phyloP scores from a whole-genome alignment of 352 stramenopile species.

The Phytopythium helicoides region DNA sequence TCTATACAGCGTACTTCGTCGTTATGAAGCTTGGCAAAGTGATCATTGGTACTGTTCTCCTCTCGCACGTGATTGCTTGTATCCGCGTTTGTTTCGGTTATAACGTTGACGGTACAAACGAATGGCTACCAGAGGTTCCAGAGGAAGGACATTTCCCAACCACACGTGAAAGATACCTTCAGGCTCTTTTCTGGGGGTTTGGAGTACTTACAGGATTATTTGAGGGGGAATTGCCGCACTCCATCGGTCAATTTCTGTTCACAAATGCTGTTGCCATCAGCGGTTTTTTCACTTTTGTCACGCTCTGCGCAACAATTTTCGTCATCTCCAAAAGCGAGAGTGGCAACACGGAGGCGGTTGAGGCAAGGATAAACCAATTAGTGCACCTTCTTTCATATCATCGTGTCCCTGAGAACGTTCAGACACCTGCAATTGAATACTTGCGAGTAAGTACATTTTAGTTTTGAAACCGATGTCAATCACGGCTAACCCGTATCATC shows the following conservation, averaged over 20 bases:
- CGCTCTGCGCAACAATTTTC: constrained; percentile 72
- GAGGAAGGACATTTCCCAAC: constrained; percentile 15
- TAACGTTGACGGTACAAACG: constrained; percentile 35
- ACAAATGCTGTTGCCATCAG: constrained; percentile 60
- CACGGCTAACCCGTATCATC: no score
- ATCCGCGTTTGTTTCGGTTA: constrained; percentile 61
- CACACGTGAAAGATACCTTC: constrained; percentile 36
- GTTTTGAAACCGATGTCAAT: background rate
- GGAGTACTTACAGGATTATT: constrained; percentile 66
- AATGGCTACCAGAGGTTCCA: constrained; percentile 43
- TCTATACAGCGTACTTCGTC: constrained; percentile 67
- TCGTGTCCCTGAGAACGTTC: constrained; percentile 48
- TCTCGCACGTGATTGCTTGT: constrained; percentile 61
- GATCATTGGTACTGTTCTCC: constrained; percentile 39
- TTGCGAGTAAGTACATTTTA: constrained; percentile 28
- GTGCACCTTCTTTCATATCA: constrained; percentile 72
- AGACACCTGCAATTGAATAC: constrained; percentile 66
- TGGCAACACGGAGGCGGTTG: constrained; percentile 47
- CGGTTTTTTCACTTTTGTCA: constrained; percentile 70
- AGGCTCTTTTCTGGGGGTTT: constrained; percentile 65
- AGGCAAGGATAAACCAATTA: constrained; percentile 72
- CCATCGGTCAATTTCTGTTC: constrained; percentile 55
- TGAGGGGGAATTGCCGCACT: constrained; percentile 58
- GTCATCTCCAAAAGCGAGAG: constrained; percentile 80
- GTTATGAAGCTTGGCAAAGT: constrained; percentile 46